Evolutionary conservation across 768 basidiomycete species (phyloP).

Genomic region (Inosperma sp.): DNA sequence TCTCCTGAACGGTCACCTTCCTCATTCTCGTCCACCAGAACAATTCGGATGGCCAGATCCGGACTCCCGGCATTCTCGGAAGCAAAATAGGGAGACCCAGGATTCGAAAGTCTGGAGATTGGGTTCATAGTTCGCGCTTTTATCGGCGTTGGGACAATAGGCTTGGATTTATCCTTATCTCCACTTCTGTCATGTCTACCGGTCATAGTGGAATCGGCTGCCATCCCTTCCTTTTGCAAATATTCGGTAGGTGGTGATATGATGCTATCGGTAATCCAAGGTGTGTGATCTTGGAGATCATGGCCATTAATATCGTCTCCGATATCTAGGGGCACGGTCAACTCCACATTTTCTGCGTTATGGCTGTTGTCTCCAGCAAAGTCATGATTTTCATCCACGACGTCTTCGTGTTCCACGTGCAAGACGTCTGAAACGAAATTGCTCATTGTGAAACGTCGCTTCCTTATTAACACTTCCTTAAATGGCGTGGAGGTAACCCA

Average conservation of each 20-base stretch:
- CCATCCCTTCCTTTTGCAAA: conserved; percentile 13
- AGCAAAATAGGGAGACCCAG: neutral
- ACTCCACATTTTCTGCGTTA: conserved; percentile 22
- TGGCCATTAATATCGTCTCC: neutral
- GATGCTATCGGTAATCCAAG: conserved; percentile 41
- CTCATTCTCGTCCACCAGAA: too few species aligned
- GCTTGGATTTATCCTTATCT: neutral
- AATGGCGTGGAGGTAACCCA: conserved; percentile 29
- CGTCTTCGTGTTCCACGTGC: too few species aligned
- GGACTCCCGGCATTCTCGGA: neutral
- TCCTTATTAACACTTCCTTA: conserved; percentile 1
- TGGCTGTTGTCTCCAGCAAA: conserved; percentile 13
- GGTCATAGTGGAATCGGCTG: neutral
- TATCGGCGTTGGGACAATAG: too few species aligned
- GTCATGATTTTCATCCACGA: neutral
- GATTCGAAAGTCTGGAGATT: neutral
- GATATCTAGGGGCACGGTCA: conserved; percentile 9
- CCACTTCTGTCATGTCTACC: neutral
- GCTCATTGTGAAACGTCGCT: too few species aligned
- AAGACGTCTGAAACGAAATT: too few species aligned
- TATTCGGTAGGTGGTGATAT: conserved; percentile 40
- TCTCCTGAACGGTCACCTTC: neutral
- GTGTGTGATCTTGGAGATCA: conserved; percentile 10
- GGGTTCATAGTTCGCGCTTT: too few species aligned
- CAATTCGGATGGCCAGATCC: too few species aligned